Evolutionary conservation across 495 filamentous ascomycete genomes (phyloP).

Genomic region (Trichocladium uniseriatum): DNA sequence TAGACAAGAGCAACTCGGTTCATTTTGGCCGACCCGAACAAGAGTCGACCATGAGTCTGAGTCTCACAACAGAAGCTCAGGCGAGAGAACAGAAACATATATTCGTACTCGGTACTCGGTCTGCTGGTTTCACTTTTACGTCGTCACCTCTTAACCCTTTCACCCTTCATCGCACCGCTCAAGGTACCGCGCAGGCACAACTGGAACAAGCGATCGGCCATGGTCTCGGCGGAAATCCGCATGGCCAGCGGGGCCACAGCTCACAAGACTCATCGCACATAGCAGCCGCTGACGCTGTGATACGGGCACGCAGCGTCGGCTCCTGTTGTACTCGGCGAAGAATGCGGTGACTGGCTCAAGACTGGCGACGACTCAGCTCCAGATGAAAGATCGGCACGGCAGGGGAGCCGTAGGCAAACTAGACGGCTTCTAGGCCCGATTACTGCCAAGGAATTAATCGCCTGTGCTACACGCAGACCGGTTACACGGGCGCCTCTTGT

Average conservation of each 20-base stretch:
- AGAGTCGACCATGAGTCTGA: neutral
- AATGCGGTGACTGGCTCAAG: neutral
- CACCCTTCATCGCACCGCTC: no score
- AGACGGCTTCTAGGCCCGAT: no score
- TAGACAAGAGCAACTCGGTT: neutral
- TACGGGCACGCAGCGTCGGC: neutral
- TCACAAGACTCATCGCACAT: neutral
- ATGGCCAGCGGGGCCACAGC: neutral
- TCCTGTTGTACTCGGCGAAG: neutral
- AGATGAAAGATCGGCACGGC: constrained; percentile 1
- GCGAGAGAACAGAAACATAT: neutral
- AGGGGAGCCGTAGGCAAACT: neutral
- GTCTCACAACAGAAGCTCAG: no score
- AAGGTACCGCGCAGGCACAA: neutral
- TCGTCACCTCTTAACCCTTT: neutral
- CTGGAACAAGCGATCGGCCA: constrained; percentile 2
- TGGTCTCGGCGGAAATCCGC: constrained; percentile 3
- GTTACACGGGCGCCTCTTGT: no score
- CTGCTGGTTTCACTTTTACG: no score
- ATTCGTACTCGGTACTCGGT: neutral
- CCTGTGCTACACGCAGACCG: no score
- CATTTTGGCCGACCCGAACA: neutral
- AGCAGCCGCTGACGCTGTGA: constrained; percentile 1
- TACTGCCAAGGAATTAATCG: no score
- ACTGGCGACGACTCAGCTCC: no score